These are phyloP conservation scores for Cladophialophora chaetospira DNA, from an alignment of 2,329 filamentous ascomycete genomes.

Conservation along the genomic window DNA sequence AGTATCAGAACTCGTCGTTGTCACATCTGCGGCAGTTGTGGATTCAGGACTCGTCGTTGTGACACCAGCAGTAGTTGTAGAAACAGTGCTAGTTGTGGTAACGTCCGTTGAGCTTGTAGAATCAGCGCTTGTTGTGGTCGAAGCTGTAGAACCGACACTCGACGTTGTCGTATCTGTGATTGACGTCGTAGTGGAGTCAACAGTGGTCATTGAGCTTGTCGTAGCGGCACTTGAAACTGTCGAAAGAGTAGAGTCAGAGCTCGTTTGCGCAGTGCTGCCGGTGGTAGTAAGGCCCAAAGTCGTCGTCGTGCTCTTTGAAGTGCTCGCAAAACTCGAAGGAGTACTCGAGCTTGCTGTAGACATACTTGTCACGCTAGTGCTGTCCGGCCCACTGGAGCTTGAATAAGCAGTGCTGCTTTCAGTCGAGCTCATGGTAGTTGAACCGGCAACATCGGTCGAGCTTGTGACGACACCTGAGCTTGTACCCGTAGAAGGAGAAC, in stretches of 20 bases:
- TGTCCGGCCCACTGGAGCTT: no score
- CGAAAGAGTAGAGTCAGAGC: neutral
- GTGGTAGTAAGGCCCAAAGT: neutral
- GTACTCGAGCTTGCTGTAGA: neutral
- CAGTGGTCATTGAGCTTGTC: neutral
- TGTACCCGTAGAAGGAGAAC: neutral
- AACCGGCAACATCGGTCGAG: neutral
- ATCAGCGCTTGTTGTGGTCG: neutral
- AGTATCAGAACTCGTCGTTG: neutral
- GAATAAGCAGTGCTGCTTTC: neutral
- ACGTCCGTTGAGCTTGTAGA: neutral
- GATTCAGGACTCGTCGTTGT: neutral
- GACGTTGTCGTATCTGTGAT: no score
- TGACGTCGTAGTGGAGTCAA: neutral
- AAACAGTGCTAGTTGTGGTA: neutral
- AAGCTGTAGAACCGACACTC: neutral
- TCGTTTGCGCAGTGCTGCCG: no score
- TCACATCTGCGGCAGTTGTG: neutral
- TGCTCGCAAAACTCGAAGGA: neutral
- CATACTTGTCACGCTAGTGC: neutral
- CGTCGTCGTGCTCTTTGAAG: neutral
- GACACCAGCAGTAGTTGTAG: neutral
- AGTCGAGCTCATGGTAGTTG: conserved; percentile 9
- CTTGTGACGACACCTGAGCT: neutral
- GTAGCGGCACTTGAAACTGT: neutral